phyloP scores from a whole-genome alignment of 306 rosid species.

The Erythrophleum fordii region DNA sequence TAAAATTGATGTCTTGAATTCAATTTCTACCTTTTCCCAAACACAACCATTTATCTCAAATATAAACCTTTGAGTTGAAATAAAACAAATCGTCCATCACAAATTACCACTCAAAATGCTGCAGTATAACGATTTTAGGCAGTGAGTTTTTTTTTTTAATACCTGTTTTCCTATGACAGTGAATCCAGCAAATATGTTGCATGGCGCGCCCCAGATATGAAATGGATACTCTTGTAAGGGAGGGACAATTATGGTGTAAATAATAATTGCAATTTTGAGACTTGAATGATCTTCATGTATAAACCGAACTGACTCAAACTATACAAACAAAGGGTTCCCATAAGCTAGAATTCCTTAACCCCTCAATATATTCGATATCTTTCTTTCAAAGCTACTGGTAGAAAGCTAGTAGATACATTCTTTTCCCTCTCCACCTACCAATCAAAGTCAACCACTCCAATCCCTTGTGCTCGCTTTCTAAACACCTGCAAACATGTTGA shows the following conservation, averaged over 20 bases:
- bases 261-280: not conserved
- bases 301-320: conserved; percentile 34
- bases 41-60: too few species aligned
- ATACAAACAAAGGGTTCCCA: conserved; percentile 31
- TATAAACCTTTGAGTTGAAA: too few species aligned
- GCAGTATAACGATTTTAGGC: too few species aligned
- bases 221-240: not conserved
- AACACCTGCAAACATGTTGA: conserved; percentile 20
- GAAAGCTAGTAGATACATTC: conserved; percentile 17
- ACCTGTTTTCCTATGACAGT: not conserved
- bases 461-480: conserved; percentile 27
- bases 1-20: too few species aligned
- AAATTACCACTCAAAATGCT: too few species aligned
- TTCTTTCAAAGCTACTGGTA: conserved; percentile 12
- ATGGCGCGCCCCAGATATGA: not conserved
- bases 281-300: conserved; percentile 29
- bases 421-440: conserved; percentile 15
- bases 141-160: not conserved
- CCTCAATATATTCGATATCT: conserved; percentile 27
- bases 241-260: not conserved
- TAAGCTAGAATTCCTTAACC: conserved; percentile 35
- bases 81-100: too few species aligned
- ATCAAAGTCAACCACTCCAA: conserved; percentile 30
- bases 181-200: not conserved
- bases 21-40: too few species aligned